Percentiles rank a stretch among this genome's conserved stretches.
These are phyloP conservation scores for Starmerella potacharoeniae DNA, from an alignment of 805 yeast genomes.

Conservation along the genomic window DNA sequence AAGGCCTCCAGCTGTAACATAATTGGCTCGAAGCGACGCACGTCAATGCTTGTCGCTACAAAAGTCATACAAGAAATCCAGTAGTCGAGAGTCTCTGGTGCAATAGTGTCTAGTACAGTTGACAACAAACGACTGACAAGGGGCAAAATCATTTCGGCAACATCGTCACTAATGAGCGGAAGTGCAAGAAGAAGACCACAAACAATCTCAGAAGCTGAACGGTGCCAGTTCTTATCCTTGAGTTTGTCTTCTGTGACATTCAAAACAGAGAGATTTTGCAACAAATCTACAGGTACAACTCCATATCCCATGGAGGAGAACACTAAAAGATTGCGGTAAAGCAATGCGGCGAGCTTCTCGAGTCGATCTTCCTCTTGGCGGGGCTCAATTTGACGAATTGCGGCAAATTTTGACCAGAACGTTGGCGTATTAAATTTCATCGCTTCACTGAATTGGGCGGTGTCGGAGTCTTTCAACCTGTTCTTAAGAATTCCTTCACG, in stretches of 20 bases:
- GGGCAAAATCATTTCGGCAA: not conserved
- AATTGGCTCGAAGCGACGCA: slow-evolving; percentile 41
- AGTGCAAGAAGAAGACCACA: slow-evolving; percentile 14
- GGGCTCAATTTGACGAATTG: slow-evolving; percentile 49
- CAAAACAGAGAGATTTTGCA: slow-evolving; percentile 35
- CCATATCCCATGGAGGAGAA: slow-evolving; percentile 6
- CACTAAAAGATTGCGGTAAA: slow-evolving; percentile 41
- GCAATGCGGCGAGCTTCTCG: slow-evolving; percentile 51
- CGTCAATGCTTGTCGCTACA: slow-evolving; percentile 46
- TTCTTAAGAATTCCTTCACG: not conserved
- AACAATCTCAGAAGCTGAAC: slow-evolving; percentile 54
- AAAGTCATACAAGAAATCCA: slow-evolving; percentile 75
- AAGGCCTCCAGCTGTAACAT: not conserved
- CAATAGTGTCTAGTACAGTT: slow-evolving; percentile 46
- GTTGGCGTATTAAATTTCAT: not conserved
- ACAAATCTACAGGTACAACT: slow-evolving; percentile 31
- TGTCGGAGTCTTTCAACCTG: slow-evolving; percentile 4
- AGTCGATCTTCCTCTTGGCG: slow-evolving; percentile 46
- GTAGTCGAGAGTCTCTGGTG: slow-evolving; percentile 59
- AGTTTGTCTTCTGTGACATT: not conserved
- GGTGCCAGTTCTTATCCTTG: slow-evolving; percentile 65
- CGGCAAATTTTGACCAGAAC: slow-evolving; percentile 25
- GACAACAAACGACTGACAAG: slow-evolving; percentile 12
- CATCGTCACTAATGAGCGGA: not conserved
- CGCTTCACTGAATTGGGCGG: slow-evolving; percentile 13